Base-by-base conservation (phyloP, 805 yeast species). In the Zygotorulaspora florentina region DNA sequence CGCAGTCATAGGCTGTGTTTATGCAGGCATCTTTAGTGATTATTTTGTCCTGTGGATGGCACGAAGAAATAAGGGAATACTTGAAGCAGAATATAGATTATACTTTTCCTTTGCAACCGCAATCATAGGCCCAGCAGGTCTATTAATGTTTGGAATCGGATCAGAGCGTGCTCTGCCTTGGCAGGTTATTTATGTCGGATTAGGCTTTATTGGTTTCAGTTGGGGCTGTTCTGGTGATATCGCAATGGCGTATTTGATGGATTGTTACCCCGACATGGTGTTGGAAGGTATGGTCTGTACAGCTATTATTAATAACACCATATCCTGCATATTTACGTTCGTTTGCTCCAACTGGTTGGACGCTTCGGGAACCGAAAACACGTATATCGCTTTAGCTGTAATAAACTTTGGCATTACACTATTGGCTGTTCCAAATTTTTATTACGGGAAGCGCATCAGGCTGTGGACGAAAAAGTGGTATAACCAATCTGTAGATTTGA, bases 231-330 rank as follows among this genome's bases (percentile, higher is more conserved):
- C 83, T 11, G 87, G 87, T 58, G 88, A 83, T 59, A 77, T 81
- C 42, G 81, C 85, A 30, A 75, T 82, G 79, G 72, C 80, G 1
- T 81, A 81, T 47, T 67, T 80, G 50, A 80, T 81, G 85, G 84
- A 80, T 52, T 70, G 81, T 5, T 82, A 81, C 51, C 86, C 87
- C 1, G 86, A 80, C 37, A 76, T 81, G 75, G 79, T 81, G 45
- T 68, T 81, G 53, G 86, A 81, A 64, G 82, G 84, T 54, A 80
- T 82, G 85, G 80, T 80, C 20, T 85, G 86, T 45, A 85, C 83
- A 20, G 67, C 73, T 17, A 73, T 81, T 44, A 81, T 82, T 56
- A 81, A 81, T 62, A 82, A 82, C 62, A 69, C 76, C 48, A 73
- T 81, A 52, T 83, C 83, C 13, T 79, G 85, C 58, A 71, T 81